Base-by-base conservation (phyloP, 2,329 filamentous ascomycete species). In the Verticillium dahliae region DNA sequence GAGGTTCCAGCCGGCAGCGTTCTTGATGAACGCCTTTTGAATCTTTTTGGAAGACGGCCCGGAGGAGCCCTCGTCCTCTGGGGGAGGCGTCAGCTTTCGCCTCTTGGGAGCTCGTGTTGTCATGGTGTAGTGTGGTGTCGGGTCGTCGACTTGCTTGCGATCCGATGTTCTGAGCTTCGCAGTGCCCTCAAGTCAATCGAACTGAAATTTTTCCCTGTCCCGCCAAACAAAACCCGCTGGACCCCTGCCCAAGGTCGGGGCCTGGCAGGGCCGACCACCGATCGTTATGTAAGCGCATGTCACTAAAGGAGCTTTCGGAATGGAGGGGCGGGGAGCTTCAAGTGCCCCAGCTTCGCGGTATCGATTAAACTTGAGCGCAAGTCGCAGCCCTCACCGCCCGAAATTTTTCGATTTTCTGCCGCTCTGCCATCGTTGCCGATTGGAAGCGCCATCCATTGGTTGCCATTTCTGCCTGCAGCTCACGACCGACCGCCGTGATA, bases 1-100 rank as follows among this genome's bases (percentile, higher is more conserved):
- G 57, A 97, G 83, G 70, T 97, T 87, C 92, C 94, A 98, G 75
- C 87, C 88, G 62, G 90, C 82, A 6, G 90, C 91, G 69, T 85
- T 88, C 69, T 85, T 85, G 77, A 91, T 84, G 73, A 93, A 92
- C 60, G 84, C 82, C 67, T 84, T 84, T 62, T 85, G 81, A n/a
- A 80, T 74, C 60, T 76, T 80, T 80, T 70, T 74, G 3, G 71
- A 73, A 6, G 70, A 69, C 56, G 60, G 63, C 56, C 59, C 60
- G 59, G 69, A 62, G 13, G 70, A 69, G 56, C 81, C 80, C 55
- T 80, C 80, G 54, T 81, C 79, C 1, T 77, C 76, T 35, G 74
- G 75, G 22, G 80, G 76, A 38, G 85, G 84, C 57, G 80, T 83
- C 59, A 87, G 73, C 75, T 81, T 87, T 69, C 85, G 79, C 69